These are phyloP conservation scores for Hyphopichia buzzinii DNA, from an alignment of 1,139 yeast genomes.

Conservation along the genomic window DNA sequence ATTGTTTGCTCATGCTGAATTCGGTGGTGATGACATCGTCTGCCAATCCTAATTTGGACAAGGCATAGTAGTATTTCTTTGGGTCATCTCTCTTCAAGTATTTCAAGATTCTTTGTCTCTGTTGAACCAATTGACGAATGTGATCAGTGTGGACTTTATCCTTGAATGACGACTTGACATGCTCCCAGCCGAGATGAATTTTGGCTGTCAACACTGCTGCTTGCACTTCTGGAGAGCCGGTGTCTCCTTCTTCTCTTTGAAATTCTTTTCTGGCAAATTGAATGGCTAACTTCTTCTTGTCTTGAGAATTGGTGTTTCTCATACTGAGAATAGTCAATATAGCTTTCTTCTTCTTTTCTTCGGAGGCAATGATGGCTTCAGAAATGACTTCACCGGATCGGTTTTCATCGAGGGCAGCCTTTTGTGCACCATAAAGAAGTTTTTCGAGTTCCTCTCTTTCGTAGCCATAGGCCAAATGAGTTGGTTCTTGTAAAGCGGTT, in stretches of 20 bases:
- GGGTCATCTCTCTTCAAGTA: conserved; percentile 81
- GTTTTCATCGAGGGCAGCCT: conserved; percentile 34
- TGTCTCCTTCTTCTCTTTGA: conserved; percentile 81
- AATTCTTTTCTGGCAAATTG: conserved; percentile 74
- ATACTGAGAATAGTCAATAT: conserved; percentile 70
- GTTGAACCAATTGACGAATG: conserved; percentile 81
- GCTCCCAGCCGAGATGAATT: conserved; percentile 76
- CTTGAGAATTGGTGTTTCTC: conserved; percentile 64
- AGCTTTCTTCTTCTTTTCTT: conserved; percentile 65
- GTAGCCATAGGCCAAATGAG: conserved; percentile 58
- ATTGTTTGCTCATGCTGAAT: conserved; percentile 79
- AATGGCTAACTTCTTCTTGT: conserved; percentile 58
- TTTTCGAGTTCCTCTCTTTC: conserved; percentile 68
- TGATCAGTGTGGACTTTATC: conserved; percentile 69
- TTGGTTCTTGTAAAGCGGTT: conserved; percentile 62
- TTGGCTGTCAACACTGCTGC: conserved; percentile 86
- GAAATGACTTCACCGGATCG: conserved; percentile 38
- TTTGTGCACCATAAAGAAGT: conserved; percentile 72
- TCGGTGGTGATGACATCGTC: conserved; percentile 78
- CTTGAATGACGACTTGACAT: conserved; percentile 68
- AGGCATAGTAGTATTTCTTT: conserved; percentile 78
- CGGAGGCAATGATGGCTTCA: conserved; percentile 41
- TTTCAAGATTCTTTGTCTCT: conserved; percentile 78
- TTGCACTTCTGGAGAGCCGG: conserved; percentile 94
- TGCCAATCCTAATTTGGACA: conserved; percentile 82